Evolutionary conservation across 2,329 filamentous ascomycete genomes (phyloP), one percentile per base, ranked within the genome.

Genomic region (Talaromyces sp.): DNA sequence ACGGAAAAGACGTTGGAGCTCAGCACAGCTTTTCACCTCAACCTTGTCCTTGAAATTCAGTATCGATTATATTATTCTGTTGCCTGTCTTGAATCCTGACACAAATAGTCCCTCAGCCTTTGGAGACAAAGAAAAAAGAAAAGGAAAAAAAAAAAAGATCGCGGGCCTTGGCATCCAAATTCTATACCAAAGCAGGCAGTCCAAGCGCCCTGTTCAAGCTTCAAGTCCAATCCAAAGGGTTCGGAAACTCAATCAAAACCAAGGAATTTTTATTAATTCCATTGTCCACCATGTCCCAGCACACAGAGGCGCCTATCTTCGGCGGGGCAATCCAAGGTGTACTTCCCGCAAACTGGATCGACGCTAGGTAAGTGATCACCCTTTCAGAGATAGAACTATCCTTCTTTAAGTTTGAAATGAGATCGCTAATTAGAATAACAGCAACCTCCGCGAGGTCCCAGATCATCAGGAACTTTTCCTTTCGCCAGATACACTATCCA

Each of bases 391-490:
- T n/a, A n/a, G n/a, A n/a, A n/a, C n/a, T n/a, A n/a, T n/a, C n/a
- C n/a, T n/a, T n/a, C n/a, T n/a, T n/a, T n/a, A n/a, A n/a, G n/a
- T 11, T 16, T 42, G 16, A 6, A 44, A 40, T 13, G 19, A 22
- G 33, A 48, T 49, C 7, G 51, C 61, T 57, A 58, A 60, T 46
- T 16, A 7, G n/a, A 2, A 33, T 24, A 36, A 52, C 53, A 74
- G 70, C 53, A 57, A 62, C 47, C 61, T 73, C 44, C 70, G 70
- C 54, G 63, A 76, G 65, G 64, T 75, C 47, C 72, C 73, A 37
- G 68, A 74, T 55, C 89, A 95, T 72, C 92, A 97, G 77, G 93
- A 97, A 79, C 88, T 97, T 63, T 96, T 86, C 77, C 87, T 97
- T 66, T 91, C 95, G 70, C 82, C 84, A 59, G 82, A 88, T 57